Evolutionary conservation across 2,329 filamentous ascomycete species (phyloP).

Genomic region (Fusarium sp.): DNA sequence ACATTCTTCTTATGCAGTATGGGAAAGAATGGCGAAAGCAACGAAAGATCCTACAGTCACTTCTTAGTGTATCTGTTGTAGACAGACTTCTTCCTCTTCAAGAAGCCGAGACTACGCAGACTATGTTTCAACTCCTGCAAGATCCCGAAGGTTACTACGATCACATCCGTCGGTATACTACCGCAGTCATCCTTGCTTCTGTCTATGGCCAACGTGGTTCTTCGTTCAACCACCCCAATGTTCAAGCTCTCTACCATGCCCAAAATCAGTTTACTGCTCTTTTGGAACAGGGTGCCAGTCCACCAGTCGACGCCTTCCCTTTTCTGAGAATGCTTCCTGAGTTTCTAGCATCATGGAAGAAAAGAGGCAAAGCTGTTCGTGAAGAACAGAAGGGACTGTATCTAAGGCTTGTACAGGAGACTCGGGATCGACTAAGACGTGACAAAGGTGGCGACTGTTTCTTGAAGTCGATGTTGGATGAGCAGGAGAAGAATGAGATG

Average conservation of each 20-base stretch:
- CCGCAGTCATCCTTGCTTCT: conserved; percentile 43
- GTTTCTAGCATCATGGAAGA: conserved; percentile 40
- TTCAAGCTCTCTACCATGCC: conserved; percentile 33
- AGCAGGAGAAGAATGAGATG: conserved; percentile 1
- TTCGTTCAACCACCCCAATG: conserved; percentile 16
- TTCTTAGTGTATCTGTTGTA: conserved; percentile 40
- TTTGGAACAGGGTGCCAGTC: conserved; percentile 43
- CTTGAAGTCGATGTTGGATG: background rate
- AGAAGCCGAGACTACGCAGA: conserved; percentile 37
- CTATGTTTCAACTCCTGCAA: conserved; percentile 34
- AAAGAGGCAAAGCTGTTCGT: conserved; percentile 32
- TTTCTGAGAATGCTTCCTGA: conserved; percentile 38
- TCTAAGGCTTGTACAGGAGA: background rate
- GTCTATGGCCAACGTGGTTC: conserved; percentile 37
- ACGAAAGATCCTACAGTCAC: conserved; percentile 39
- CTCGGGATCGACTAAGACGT: background rate
- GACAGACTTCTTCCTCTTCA: conserved; percentile 29
- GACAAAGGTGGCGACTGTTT: conserved; percentile 11
- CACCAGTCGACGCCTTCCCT: conserved; percentile 45
- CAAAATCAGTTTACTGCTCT: conserved; percentile 43
- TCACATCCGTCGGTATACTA: conserved; percentile 40
- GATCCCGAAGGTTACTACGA: conserved; percentile 26
- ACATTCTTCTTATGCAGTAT: conserved; percentile 41
- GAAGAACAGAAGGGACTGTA: conserved; percentile 40
- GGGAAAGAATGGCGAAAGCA: conserved; percentile 37